Base-by-base conservation (phyloP, 2,329 filamentous ascomycete species). In the Tolypocladium paradoxum region DNA sequence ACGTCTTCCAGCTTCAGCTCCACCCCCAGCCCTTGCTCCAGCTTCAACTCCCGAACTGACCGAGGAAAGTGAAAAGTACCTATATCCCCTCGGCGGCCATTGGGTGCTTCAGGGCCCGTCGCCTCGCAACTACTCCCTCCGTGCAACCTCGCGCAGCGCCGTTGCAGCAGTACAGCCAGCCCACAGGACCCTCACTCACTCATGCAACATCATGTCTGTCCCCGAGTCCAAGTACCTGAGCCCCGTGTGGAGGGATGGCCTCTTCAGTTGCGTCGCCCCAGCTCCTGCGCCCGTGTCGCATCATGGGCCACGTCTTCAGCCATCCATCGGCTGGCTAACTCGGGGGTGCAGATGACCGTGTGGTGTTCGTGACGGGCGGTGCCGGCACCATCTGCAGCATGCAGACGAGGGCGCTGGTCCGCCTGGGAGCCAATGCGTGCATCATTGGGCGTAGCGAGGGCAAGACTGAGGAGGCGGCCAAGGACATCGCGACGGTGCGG, bases 341-440 rank as follows among this genome's bases (percentile, higher is more conserved):
- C 1, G 22, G 50, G 18, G 24, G 16, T 40, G 43, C 62, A 95
- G 89, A 85, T 57, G 84, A 85, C 66, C 92, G 93, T 64, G 91
- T 97, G 46, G 82, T 92, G 60, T 96, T 97, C 71, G 95, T 95
- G 64, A 99, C 93, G 4, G 93, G 93, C 54, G 93, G 93, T 51
- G 90, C 90, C 6, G 92, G 93, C 53, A 86, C 87, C 29, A 97
- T 99, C 65, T 96, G 93, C 75, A 93, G 87, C 62, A 90, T 88
- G 53, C 93, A 97, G 74, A 93, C 95, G 34, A 82, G 90, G 58
- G 93, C 93, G 4, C 76, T 99, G 55, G 90, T 99, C 27, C 81
- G 91, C 57, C 83, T 99, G 8, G 93, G 93, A 51, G 92, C 90
- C 46, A 86, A 97, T 62, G 93, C 93, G 49, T 95, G 88, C 70